phyloP scores from a whole-genome alignment of 495 filamentous ascomycete genomes.

The Trichoderma orchidacearum region DNA sequence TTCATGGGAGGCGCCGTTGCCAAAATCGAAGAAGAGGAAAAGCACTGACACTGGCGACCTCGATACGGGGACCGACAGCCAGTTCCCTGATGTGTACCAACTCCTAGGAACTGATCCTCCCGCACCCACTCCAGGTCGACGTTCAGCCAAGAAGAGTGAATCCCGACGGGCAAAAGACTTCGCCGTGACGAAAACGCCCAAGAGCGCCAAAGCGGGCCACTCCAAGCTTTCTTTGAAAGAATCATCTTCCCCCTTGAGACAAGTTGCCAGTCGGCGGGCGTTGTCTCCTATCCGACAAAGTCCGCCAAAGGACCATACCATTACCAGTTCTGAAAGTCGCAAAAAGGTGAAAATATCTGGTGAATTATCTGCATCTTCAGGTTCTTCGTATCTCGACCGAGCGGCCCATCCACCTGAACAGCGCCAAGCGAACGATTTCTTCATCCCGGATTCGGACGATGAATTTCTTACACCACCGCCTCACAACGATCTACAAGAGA shows the following conservation, averaged over 20 bases:
- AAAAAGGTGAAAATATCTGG: not conserved
- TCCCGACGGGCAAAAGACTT: not conserved
- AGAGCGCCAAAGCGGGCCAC: not conserved
- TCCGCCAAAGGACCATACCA: constrained; percentile 2
- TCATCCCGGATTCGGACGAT: constrained; percentile 39
- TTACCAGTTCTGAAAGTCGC: not conserved
- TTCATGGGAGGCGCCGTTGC: constrained; percentile 14
- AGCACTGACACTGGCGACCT: constrained; percentile 49
- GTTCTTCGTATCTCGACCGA: not conserved
- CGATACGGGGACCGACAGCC: constrained; percentile 8
- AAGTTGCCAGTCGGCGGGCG: not conserved
- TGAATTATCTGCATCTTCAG: not conserved
- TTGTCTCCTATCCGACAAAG: constrained; percentile 7
- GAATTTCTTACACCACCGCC: constrained; percentile 19
- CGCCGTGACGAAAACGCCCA: not conserved
- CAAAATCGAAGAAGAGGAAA: constrained; percentile 56
- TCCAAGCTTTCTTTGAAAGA: not conserved
- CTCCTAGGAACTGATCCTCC: constrained; percentile 10
- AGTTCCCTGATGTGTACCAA: constrained; percentile 27
- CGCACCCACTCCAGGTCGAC: constrained; percentile 6
- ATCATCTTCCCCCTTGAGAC: not conserved
- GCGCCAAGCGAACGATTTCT: constrained; percentile 6
- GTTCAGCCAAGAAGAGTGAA: not conserved
- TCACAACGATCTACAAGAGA: constrained; percentile 7
- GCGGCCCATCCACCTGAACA: not conserved